Conservation (phyloP, 805 yeast genomes). For the Clavispora santaluciae region DNA sequence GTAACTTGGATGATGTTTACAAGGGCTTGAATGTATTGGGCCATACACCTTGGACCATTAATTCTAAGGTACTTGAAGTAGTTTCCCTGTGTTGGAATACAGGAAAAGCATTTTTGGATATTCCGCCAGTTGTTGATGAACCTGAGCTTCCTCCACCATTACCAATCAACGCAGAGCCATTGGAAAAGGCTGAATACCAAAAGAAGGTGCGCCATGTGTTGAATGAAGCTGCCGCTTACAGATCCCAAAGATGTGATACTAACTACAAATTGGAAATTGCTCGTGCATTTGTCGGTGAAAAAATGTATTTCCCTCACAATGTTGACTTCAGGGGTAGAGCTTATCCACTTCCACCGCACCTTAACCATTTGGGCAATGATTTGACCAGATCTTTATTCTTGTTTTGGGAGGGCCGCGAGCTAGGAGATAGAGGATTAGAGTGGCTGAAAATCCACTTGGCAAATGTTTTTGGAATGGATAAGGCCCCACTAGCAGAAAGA, state of each 20-base stretch:
- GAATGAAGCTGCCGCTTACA: constrained; percentile 57
- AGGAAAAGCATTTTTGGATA: constrained; percentile 71
- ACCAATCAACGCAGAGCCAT: constrained; percentile 74
- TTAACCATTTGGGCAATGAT: constrained; percentile 78
- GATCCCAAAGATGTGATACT: constrained; percentile 89
- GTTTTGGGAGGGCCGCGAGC: constrained; percentile 71
- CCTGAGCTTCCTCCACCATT: constrained; percentile 42
- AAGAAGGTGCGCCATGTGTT: constrained; percentile 51
- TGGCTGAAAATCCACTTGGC: constrained; percentile 78
- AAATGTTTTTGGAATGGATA: constrained; percentile 71
- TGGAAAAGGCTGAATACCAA: constrained; percentile 63
- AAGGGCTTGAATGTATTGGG: constrained; percentile 59
- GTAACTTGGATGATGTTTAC: constrained; percentile 61
- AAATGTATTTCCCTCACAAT: constrained; percentile 73
- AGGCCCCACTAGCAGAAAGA: constrained; percentile 63
- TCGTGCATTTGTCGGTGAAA: constrained; percentile 78
- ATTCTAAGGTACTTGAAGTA: constrained; percentile 61
- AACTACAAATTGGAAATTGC: constrained; percentile 95
- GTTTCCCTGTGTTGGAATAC: constrained; percentile 83
- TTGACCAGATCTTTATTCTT: constrained; percentile 64
- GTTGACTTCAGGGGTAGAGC: constrained; percentile 83
- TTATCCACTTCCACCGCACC: constrained; percentile 75
- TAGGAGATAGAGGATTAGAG: constrained; percentile 59
- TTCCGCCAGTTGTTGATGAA: constrained; percentile 45
- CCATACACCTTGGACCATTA: constrained; percentile 87